Conservation (phyloP, 305 asterid species). For the Fraxinus paxiana region DNA sequence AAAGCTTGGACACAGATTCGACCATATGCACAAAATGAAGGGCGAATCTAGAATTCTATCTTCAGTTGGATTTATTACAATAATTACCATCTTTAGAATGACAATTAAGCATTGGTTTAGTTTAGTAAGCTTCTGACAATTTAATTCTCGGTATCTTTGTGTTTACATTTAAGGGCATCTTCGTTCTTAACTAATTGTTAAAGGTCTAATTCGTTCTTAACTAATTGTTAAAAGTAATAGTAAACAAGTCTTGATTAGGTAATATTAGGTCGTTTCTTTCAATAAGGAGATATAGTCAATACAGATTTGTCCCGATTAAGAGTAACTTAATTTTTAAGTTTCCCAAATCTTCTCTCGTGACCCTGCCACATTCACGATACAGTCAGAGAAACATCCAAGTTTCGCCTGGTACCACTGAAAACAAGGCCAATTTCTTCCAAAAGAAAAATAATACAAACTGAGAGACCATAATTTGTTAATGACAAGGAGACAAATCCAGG, state of each 20-base stretch:
- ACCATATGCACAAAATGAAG: background rate
- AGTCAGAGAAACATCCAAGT: background rate
- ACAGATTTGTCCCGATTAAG: background rate
- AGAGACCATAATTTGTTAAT: background rate
- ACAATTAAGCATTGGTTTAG: background rate
- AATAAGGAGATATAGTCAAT: background rate
- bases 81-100: background rate
- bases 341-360: background rate
- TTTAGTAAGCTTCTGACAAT: background rate
- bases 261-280: background rate
- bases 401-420: background rate
- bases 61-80: background rate
- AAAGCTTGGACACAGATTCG: background rate
- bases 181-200: background rate
- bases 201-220: background rate
- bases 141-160: background rate
- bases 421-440: background rate
- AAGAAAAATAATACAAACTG: background rate
- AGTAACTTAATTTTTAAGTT: background rate
- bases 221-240: background rate
- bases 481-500: conserved; percentile 10
- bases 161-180: background rate
- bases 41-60: background rate
- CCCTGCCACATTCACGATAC: background rate
- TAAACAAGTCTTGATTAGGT: background rate